Evolutionary conservation across 352 stramenopile genomes (phyloP).

Genomic region (Stephanocyclus meneghinianus): DNA sequence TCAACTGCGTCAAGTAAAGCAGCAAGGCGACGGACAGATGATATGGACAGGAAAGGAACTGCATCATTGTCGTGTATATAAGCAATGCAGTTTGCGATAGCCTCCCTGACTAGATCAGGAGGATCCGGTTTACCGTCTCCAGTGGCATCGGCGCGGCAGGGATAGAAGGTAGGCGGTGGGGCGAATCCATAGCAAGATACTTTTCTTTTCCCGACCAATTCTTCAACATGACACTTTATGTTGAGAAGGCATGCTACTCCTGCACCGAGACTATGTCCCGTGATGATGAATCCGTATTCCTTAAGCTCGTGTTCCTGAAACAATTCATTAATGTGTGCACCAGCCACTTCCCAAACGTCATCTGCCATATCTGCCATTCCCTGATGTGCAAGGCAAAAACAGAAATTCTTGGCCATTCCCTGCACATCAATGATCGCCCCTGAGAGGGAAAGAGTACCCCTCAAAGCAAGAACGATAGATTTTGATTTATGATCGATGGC

Average conservation of each 20-base stretch:
- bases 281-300: conserved; percentile 27
- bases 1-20: conserved; percentile 40
- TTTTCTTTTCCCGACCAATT: conserved; percentile 19
- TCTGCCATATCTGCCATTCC: conserved; percentile 25
- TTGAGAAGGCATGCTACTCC: conserved; percentile 24
- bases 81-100: conserved; percentile 35
- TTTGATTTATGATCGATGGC: conserved; percentile 31
- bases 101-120: conserved; percentile 5
- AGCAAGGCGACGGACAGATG: conserved; percentile 51
- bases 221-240: conserved; percentile 23
- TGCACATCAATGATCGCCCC: conserved; percentile 26
- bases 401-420: conserved; percentile 38
- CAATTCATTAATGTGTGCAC: conserved; percentile 19
- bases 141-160: background rate
- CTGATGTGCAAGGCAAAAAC: conserved; percentile 48
- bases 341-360: conserved; percentile 17
- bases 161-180: conserved; percentile 16
- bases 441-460: conserved; percentile 19
- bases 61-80: conserved; percentile 65
- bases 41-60: conserved; percentile 59
- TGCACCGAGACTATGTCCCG: conserved; percentile 21
- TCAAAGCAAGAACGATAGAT: conserved; percentile 19
- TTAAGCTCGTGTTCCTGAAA: conserved; percentile 14
- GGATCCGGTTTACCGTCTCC: conserved; percentile 10
- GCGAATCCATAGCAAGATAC: conserved; percentile 20